Evolutionary conservation across 106 monocot genomes (phyloP).

Genomic region (Iris macrosiphon): DNA sequence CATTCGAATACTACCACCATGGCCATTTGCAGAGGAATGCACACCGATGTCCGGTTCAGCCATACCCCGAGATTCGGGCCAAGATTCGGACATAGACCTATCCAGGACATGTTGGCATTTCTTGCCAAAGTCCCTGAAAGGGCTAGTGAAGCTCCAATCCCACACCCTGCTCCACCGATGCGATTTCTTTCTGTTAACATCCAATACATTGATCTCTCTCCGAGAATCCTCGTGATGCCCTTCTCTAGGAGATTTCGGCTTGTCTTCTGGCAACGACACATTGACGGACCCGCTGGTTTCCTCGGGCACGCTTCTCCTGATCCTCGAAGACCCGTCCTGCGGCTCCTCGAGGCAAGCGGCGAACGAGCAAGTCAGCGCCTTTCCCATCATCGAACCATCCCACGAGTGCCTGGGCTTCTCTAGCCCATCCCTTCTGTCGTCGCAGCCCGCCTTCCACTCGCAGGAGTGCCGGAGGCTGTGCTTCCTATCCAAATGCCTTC

Average conservation of each 20-base stretch:
- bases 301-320: conserved; percentile 17
- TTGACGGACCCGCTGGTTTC: conserved; percentile 7
- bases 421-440: conserved; percentile 23
- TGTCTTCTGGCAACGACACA: conserved; percentile 4
- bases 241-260: conserved; percentile 7
- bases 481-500: conserved; percentile 17
- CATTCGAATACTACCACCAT: conserved; percentile 8
- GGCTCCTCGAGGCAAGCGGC: conserved; percentile 60
- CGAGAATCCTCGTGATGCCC: conserved; percentile 16
- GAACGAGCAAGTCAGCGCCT: conserved; percentile 63
- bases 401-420: conserved; percentile 77
- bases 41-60: conserved; percentile 11
- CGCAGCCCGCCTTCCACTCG: conserved; percentile 48
- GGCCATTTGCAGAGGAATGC: conserved; percentile 14
- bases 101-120: conserved; percentile 35
- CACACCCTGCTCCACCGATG: conserved; percentile 68
- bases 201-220: conserved; percentile 10
- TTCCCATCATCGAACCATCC: conserved; percentile 78
- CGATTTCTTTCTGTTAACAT: conserved; percentile 32
- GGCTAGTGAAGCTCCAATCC: conserved; percentile 72
- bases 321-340: conserved; percentile 18
- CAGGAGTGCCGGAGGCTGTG: conserved; percentile 32
- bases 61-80: conserved; percentile 31
- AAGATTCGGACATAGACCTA: conserved; percentile 70
- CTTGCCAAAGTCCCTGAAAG: conserved; percentile 46